Evolutionary conservation across 768 basidiomycete species (phyloP).

Genomic region (Pulveroboletus frians): DNA sequence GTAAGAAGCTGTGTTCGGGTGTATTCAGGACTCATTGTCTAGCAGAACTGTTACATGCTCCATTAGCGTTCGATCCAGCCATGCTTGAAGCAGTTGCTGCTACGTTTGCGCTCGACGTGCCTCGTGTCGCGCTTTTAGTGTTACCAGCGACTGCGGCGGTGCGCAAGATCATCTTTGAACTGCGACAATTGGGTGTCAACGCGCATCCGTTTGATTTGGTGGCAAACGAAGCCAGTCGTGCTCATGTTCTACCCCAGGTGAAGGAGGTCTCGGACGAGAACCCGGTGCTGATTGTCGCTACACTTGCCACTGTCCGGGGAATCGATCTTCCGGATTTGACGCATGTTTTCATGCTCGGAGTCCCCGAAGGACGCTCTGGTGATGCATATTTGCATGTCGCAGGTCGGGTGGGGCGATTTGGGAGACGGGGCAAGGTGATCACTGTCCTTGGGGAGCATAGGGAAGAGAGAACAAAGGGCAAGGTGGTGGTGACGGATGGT

Average conservation of each 20-base stretch:
- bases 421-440: constrained; percentile 60
- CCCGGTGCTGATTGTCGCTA: constrained; percentile 63
- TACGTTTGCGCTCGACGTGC: constrained; percentile 69
- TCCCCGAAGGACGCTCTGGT: constrained; percentile 46
- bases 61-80: constrained; percentile 51
- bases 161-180: constrained; percentile 57
- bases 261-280: constrained; percentile 36
- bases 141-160: constrained; percentile 59
- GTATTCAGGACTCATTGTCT: constrained; percentile 5
- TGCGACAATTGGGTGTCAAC: constrained; percentile 61
- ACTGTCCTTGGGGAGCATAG: constrained; percentile 45
- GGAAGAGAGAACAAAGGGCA: constrained; percentile 29
- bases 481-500: constrained; percentile 27
- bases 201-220: constrained; percentile 57
- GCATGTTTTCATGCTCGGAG: constrained; percentile 71
- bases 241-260: constrained; percentile 37
- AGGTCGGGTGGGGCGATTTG: constrained; percentile 74
- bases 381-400: constrained; percentile 67
- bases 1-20: constrained; percentile 10
- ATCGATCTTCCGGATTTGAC: constrained; percentile 66
- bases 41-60: constrained; percentile 41
- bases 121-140: constrained; percentile 61
- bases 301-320: constrained; percentile 65
- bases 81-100: constrained; percentile 65
- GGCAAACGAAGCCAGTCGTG: constrained; percentile 38